These are phyloP conservation scores for Ogataea trehalophila DNA, from an alignment of 805 yeast genomes.

Conservation along the genomic window DNA sequence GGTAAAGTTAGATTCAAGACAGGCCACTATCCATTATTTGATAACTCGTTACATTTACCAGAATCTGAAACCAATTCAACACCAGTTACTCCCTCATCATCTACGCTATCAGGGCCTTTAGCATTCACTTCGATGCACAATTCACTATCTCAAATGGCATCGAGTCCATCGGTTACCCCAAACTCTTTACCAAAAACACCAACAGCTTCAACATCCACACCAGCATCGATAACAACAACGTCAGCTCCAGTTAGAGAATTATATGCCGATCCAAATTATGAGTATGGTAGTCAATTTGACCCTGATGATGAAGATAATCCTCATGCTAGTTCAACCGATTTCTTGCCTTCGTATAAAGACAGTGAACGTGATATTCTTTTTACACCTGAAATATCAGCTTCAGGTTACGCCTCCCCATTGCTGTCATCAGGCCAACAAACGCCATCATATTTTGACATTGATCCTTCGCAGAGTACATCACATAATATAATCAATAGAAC, in stretches of 20 bases:
- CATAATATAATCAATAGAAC: background rate
- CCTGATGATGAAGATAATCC: conserved; percentile 12
- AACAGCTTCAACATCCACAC: background rate
- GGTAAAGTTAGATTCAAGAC: conserved; percentile 24
- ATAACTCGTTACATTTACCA: background rate
- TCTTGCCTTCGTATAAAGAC: conserved; percentile 24
- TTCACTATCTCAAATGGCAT: background rate
- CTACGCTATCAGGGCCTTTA: too few relatives aligned
- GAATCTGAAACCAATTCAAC: too few relatives aligned
- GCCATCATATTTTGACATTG: conserved; percentile 10
- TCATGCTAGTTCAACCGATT: conserved; percentile 5
- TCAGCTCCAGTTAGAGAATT: conserved; percentile 3
- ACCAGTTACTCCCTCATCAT: too few relatives aligned
- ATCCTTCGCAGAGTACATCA: background rate
- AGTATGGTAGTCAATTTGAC: conserved; percentile 10
- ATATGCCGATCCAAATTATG: conserved; percentile 13
- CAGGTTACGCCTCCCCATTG: conserved; percentile 11
- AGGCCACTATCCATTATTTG: conserved; percentile 10
- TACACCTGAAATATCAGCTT: conserved; percentile 13
- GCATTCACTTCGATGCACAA: too few relatives aligned
- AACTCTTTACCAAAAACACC: background rate
- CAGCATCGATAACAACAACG: background rate
- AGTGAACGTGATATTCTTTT: conserved; percentile 17
- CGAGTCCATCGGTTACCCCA: background rate
- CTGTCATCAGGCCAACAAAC: conserved; percentile 9